These are phyloP conservation scores for Pseudozyma thailandica DNA, from an alignment of 1,284 basidiomycete species.

Conservation along the genomic window DNA sequence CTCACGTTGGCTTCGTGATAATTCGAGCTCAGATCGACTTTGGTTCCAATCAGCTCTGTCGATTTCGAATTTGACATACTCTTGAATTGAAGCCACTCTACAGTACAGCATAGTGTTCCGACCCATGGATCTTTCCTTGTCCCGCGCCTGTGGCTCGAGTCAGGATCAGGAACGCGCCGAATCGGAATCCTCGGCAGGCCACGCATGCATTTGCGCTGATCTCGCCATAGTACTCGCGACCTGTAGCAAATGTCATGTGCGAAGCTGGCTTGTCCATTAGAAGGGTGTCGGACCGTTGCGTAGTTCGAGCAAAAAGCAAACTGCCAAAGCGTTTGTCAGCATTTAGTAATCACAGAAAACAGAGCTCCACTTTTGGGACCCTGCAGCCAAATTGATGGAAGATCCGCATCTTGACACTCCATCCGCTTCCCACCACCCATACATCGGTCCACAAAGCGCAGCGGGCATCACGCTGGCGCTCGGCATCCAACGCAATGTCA, in stretches of 20 bases:
- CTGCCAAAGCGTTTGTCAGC: too few species aligned
- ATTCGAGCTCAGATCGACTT: too few species aligned
- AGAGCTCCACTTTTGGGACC: conserved; percentile 27
- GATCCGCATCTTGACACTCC: not conserved
- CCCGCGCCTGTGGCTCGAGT: not conserved
- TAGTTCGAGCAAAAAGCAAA: too few species aligned
- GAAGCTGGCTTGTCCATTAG: not conserved
- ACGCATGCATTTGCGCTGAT: not conserved
- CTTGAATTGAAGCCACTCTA: not conserved
- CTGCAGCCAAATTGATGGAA: conserved; percentile 12
- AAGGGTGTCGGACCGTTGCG: too few species aligned
- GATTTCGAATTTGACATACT: not conserved
- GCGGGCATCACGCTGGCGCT: conserved; percentile 4
- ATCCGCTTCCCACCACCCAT: not conserved
- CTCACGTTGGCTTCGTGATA: not conserved
- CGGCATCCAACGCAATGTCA: conserved; percentile 3
- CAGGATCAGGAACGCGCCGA: not conserved
- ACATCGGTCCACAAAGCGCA: conserved; percentile 1
- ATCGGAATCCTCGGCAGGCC: not conserved
- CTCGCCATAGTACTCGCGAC: too few species aligned
- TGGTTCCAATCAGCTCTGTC: too few species aligned
- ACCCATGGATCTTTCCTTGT: too few species aligned
- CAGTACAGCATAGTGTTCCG: too few species aligned
- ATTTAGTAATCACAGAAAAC: conserved; percentile 16
- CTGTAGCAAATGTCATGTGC: not conserved